phyloP scores from a whole-genome alignment of 768 basidiomycete genomes.

The Collybiopsis luxurians region DNA sequence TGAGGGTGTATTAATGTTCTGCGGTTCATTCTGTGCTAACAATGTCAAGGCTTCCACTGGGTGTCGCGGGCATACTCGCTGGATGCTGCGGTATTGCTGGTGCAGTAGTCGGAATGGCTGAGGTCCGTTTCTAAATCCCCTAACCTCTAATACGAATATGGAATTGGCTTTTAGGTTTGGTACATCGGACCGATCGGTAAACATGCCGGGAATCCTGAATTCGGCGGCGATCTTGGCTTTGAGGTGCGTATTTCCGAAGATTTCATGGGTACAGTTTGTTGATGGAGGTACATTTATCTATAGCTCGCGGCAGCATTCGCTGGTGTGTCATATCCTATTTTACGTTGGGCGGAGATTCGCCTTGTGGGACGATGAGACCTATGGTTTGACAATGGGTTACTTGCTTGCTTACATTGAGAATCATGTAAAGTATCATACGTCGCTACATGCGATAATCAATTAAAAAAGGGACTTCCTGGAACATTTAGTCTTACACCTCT shows the following conservation, averaged over 20 bases:
- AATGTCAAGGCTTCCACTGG: slow-evolving; percentile 40
- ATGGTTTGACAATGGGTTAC: too few species aligned
- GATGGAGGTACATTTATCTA: neutral
- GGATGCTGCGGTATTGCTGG: slow-evolving; percentile 44
- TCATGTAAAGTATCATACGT: too few species aligned
- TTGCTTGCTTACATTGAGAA: too few species aligned
- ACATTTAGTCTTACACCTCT: too few species aligned
- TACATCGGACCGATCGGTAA: slow-evolving; percentile 49
- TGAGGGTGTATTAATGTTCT: too few species aligned
- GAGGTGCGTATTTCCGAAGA: slow-evolving; percentile 31
- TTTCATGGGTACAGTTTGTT: neutral
- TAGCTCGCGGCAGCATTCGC: slow-evolving; percentile 45
- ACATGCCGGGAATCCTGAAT: slow-evolving; percentile 34
- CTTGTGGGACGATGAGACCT: too few species aligned
- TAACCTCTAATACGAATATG: too few species aligned
- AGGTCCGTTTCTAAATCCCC: slow-evolving; percentile 16
- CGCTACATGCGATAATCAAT: too few species aligned
- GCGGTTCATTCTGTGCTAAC: too few species aligned
- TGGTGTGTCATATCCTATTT: too few species aligned
- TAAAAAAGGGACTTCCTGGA: too few species aligned
- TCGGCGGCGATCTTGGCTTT: slow-evolving; percentile 53
- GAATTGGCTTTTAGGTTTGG: slow-evolving; percentile 28
- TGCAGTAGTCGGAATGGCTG: slow-evolving; percentile 52
- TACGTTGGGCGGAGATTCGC: too few species aligned
- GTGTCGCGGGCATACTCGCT: slow-evolving; percentile 46